Percentiles rank a stretch among this genome's conserved stretches.
phyloP scores from a whole-genome alignment of 495 filamentous ascomycete species.

The Neurospora discreta region DNA sequence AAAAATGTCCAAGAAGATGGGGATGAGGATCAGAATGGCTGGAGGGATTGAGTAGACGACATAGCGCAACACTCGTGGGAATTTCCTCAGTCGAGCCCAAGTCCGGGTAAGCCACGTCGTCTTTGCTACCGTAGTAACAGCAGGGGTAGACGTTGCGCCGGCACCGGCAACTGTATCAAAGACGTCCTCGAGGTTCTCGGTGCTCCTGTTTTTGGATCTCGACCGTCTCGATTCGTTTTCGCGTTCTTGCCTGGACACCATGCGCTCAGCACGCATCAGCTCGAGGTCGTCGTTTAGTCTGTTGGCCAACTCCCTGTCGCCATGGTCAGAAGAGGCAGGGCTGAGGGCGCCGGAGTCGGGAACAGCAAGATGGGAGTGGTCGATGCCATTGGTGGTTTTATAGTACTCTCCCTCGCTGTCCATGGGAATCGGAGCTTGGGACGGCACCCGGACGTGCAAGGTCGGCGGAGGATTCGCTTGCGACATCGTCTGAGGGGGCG shows the following conservation, averaged over 20 bases:
- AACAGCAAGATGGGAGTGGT: constrained; percentile 10
- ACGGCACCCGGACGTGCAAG: constrained; percentile 19
- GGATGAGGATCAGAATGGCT: constrained; percentile 63
- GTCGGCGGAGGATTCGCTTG: constrained; percentile 2
- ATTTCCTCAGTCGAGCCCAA: constrained; percentile 49
- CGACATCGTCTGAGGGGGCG: neutral
- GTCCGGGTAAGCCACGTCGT: constrained; percentile 47
- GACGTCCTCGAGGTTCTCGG: constrained; percentile 60
- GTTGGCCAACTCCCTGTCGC: constrained; percentile 48
- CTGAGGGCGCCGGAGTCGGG: constrained; percentile 7
- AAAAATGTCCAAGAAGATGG: constrained; percentile 66
- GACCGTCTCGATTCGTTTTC: constrained; percentile 25
- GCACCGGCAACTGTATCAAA: constrained; percentile 55
- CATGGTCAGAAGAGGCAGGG: constrained; percentile 8
- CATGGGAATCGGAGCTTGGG: constrained; percentile 5
- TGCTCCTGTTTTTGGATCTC: constrained; percentile 25
- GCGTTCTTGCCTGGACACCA: constrained; percentile 44
- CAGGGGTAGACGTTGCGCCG: constrained; percentile 26
- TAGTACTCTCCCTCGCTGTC: constrained; percentile 12
- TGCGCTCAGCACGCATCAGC: constrained; percentile 69
- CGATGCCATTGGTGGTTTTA: constrained; percentile 11
- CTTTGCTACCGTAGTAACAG: constrained; percentile 50
- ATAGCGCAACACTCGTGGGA: constrained; percentile 72
- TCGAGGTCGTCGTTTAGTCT: constrained; percentile 77
- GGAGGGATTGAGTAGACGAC: constrained; percentile 77